phyloP scores from a whole-genome alignment of 495 filamentous ascomycete genomes.

The Physcia stellaris region DNA sequence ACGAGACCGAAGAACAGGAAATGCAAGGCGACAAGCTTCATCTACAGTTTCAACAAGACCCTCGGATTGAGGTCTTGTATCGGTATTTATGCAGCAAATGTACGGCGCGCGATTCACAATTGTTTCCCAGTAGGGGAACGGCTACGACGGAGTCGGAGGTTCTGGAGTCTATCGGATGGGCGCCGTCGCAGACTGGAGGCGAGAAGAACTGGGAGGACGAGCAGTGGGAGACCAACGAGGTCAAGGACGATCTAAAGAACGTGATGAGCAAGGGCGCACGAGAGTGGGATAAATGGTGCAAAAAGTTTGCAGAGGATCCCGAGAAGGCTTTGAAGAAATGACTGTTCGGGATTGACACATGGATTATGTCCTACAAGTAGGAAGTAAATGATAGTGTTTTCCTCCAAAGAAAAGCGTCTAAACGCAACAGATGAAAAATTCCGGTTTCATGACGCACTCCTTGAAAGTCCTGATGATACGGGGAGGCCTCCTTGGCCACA shows the following conservation, averaged over 20 bases:
- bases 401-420: too few species aligned
- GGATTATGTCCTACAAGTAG: too few species aligned
- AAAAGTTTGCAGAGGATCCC: constrained; percentile 23
- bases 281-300: constrained; percentile 26
- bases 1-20: constrained; percentile 6
- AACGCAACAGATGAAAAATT: too few species aligned
- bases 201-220: constrained; percentile 26
- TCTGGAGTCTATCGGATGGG: constrained; percentile 26
- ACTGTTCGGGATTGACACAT: too few species aligned
- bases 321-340: constrained; percentile 23
- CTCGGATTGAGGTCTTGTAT: constrained; percentile 17
- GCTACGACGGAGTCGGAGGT: constrained; percentile 21
- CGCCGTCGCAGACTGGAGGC: constrained; percentile 16
- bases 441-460: too few species aligned
- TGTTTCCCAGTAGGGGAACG: constrained; percentile 14
- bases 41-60: constrained; percentile 18
- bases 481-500: too few species aligned
- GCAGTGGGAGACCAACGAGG: constrained; percentile 24
- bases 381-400: too few species aligned
- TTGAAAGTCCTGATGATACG: too few species aligned
- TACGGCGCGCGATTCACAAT: constrained; percentile 13
- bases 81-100: constrained; percentile 19
- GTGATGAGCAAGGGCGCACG: constrained; percentile 22
- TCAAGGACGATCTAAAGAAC: constrained; percentile 22
- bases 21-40: constrained; percentile 14